Base-by-base conservation (phyloP, 345 rosid species). In the sweet orange (Citrus sinensis) region DNA sequence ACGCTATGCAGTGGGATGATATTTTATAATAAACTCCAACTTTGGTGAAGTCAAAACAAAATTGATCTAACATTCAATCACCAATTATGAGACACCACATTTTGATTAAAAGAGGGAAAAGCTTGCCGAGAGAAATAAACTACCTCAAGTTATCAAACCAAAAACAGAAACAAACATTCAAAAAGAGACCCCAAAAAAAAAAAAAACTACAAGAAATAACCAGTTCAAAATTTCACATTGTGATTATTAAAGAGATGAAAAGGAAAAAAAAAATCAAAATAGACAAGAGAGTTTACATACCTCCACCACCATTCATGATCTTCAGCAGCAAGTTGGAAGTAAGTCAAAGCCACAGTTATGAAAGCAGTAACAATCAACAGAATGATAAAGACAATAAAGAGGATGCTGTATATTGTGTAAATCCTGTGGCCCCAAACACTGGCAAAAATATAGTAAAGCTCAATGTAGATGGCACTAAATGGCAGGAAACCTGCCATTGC, bases 241-340 rank as follows among this genome's bases (percentile, higher is more conserved):
- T 24, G 63, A 46, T 20, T 34, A 55, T 20, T 11, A 30, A 32
- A 17, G 39, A 34, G 32, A 32, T 9, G 49, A 39, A 3, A 11
- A 35, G 24, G 14, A 16, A 58, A 2, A 14, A 42, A 1, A 64
- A 46, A 25, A n/a, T 5, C 2, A 51, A 51, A 54, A 65, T 56
- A 76, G 14, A 9, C 17, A 14, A 51, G 68, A 71, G 27, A 70
- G 62, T 55, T 74, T 70, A 71, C 78, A 9, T 86, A 92, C 97
- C 97, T 92, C 97, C 97, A 91, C 97, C 97, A 92, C 95, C 97
- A 92, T 74, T 87, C 91, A 82, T 91, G 95, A 79, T 91, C 97
- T 87, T 94, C 98, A 60, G 98, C 97, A 40, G 98, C 98, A 37
- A 94, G 97, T 81, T 94, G 98, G 87, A 94, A 94, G 85, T 94